Evolutionary conservation across 75 land plant genomes (phyloP).

Genomic region (Pseudotsuga menziesii): DNA sequence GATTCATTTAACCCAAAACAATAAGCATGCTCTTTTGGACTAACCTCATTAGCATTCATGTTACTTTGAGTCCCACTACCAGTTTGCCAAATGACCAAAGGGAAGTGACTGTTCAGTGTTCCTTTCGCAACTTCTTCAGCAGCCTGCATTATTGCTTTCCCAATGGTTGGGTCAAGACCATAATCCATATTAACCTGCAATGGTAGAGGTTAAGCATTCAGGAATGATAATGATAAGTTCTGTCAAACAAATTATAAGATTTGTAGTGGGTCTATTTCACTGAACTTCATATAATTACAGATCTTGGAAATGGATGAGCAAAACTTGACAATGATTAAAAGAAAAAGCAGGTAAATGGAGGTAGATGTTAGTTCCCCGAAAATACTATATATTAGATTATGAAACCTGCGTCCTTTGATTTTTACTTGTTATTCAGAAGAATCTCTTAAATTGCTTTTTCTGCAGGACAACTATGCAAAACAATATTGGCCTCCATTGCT

Average conservation of each 20-base stretch:
- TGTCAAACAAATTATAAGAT: background rate
- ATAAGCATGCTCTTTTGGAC: slow-evolving; percentile 1
- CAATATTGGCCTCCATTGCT: background rate
- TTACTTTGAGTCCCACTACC: slow-evolving; percentile 99
- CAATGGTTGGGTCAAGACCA: slow-evolving; percentile 84
- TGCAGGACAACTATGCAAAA: background rate
- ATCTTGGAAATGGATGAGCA: background rate
- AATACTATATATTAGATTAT: background rate
- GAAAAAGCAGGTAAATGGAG: background rate
- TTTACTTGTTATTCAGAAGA: background rate
- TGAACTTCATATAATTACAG: background rate
- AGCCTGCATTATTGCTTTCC: slow-evolving; percentile 88
- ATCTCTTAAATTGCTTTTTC: background rate
- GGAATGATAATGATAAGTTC: background rate
- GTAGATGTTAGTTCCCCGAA: background rate
- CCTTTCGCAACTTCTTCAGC: slow-evolving; percentile 97
- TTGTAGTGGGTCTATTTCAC: background rate
- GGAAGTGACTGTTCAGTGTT: slow-evolving; percentile 87
- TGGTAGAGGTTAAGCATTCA: background rate
- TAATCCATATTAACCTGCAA: slow-evolving; percentile 89
- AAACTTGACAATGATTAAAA: background rate
- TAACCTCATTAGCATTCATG: slow-evolving; percentile 99
- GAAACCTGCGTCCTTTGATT: background rate
- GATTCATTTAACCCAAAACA: background rate
- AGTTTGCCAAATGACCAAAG: slow-evolving; percentile 98